These are phyloP conservation scores for Trypanosoma melophagium DNA, from an alignment of 208 protist species.

Conservation along the genomic window DNA sequence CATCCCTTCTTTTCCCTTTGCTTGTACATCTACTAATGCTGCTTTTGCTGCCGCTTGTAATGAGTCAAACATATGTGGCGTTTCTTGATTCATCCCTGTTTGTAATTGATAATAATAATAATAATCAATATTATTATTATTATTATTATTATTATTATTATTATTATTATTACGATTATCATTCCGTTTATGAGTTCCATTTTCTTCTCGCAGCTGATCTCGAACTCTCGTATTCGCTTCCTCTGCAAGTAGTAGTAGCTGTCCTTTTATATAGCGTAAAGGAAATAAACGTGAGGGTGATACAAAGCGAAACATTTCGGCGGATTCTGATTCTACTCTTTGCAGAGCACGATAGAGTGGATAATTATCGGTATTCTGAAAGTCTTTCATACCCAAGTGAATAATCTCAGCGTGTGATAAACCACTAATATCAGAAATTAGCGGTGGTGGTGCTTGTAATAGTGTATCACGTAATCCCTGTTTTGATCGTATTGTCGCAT, in stretches of 20 bases:
- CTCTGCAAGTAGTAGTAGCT: constrained; percentile 26
- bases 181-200: neutral
- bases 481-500: neutral
- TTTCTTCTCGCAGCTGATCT: neutral
- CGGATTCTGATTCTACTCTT: constrained; percentile 10
- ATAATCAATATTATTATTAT: too few species aligned
- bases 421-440: constrained; percentile 42
- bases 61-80: too few species aligned
- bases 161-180: neutral
- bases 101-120: too few species aligned
- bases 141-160: constrained; percentile 1
- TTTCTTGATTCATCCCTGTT: too few species aligned
- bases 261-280: constrained; percentile 30
- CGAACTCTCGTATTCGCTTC: neutral
- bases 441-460: neutral
- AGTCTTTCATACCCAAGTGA: constrained; percentile 30
- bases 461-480: constrained; percentile 4
- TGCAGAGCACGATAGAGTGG: constrained; percentile 31
- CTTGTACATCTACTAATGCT: too few species aligned
- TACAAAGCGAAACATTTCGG: constrained; percentile 18
- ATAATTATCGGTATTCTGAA: constrained; percentile 51
- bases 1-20: neutral
- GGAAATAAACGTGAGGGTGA: constrained; percentile 27
- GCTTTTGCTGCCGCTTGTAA: too few species aligned
- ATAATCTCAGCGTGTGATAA: constrained; percentile 41